Base-by-base conservation (phyloP, 768 basidiomycete genomes). In the Termitomyces sp. region DNA sequence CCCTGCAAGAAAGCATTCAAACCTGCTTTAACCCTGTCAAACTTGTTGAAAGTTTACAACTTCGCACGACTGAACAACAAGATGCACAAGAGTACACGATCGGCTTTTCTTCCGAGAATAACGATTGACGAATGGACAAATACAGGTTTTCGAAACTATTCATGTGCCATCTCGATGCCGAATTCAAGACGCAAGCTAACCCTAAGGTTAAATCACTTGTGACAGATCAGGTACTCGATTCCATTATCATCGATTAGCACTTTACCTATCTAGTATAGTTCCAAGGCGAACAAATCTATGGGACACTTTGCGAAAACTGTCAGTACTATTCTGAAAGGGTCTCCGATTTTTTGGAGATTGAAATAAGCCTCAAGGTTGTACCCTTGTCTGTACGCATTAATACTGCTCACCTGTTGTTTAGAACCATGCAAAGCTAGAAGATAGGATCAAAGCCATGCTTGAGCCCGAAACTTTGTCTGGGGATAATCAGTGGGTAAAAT, bases 101-200 rank as follows among this genome's bases (percentile, higher is more conserved):
- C 30, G 30, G 30, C 6, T 30, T 30, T 30, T 28, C 30, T 8
- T 22, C 5, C 14, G 45, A 33, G 18, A 51, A 6, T 36, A 22
- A 9, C 18, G 33, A 6, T 55, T 9, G 24, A 36, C 16, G 2
- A 40, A 12, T 18, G 13, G 33, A 28, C 20, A 26, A 14, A 48
- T 32, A 30, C 67, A 95, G 94, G 68, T 96, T 98, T 68, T 94
- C 92, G 2, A 98, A 98, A 65, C 80, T 98, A 18, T 96, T 98
- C 72, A 89, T 98, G 83, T 85, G 86, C 13, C 88, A 94, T 66
- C 78, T 98, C 35, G 91, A 92, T 61, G 78, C 77, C 7, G 92
- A 97, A 71, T 97, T 97, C 70, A 81, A 84, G 71, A 92, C 90
- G 68, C 94, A 97, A 66, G 73, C 78, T 2, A 74, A 80, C 45